phyloP scores from a whole-genome alignment of 768 basidiomycete genomes.

The Tylopilus sp. region DNA sequence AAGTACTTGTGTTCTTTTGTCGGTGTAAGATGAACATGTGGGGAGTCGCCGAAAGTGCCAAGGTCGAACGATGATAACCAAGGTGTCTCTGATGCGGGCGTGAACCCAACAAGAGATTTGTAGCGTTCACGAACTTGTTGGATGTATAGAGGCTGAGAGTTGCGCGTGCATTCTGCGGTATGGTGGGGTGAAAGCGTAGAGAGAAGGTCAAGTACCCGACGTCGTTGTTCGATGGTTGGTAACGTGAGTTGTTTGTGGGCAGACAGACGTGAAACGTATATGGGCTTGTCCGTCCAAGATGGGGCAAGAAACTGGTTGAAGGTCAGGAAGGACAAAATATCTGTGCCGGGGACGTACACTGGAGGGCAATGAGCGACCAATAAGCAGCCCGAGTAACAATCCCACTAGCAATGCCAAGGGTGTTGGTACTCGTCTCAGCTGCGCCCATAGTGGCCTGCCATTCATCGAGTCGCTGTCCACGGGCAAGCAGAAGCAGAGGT shows the following conservation, averaged over 20 bases:
- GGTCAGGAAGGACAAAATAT: background rate
- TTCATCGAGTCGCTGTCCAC: slow-evolving; percentile 21
- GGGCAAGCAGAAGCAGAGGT: background rate
- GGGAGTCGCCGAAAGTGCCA: slow-evolving; percentile 38
- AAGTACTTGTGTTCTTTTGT: slow-evolving; percentile 91
- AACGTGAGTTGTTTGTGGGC: slow-evolving; percentile 63
- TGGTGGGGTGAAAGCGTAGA: slow-evolving; percentile 87
- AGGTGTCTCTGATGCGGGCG: slow-evolving; percentile 50
- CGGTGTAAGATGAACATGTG: slow-evolving; percentile 36
- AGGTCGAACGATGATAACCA: slow-evolving; percentile 60
- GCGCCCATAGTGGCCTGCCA: slow-evolving; percentile 25
- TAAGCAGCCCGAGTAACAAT: slow-evolving; percentile 55
- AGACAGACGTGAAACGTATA: slow-evolving; percentile 45
- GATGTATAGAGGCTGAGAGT: slow-evolving; percentile 78
- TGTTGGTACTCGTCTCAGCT: slow-evolving; percentile 48
- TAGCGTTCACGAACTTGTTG: slow-evolving; percentile 88
- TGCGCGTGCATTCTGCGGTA: slow-evolving; percentile 87
- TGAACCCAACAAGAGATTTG: slow-evolving; percentile 76
- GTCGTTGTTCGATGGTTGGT: slow-evolving; percentile 81
- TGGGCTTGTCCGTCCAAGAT: slow-evolving; percentile 55
- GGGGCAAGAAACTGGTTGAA: slow-evolving; percentile 25
- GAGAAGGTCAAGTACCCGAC: slow-evolving; percentile 81
- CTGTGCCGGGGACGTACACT: slow-evolving; percentile 22
- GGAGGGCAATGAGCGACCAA: slow-evolving; percentile 47
- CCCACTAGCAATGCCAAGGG: slow-evolving; percentile 58